A percentile compares a stretch with the other conserved stretches of the same genome.
phyloP scores from a whole-genome alignment of 305 asterid species.

The Solanum chacoense region DNA sequence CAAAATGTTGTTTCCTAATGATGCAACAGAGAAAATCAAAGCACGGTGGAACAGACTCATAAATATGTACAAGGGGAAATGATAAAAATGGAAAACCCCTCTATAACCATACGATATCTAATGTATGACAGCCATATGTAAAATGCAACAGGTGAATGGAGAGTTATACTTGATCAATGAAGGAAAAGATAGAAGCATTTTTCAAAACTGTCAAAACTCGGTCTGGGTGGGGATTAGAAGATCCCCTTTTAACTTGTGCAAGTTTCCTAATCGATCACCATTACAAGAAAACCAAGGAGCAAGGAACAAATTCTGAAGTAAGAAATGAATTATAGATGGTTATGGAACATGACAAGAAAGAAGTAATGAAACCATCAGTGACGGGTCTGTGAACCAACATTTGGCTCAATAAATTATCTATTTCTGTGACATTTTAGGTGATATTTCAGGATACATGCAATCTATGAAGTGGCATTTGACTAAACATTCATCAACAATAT shows the following conservation, averaged over 20 bases:
- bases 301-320: background rate
- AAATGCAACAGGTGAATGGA: background rate
- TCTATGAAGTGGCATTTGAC: background rate
- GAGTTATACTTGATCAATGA: background rate
- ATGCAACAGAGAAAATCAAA: background rate
- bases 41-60: background rate
- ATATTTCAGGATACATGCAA: background rate
- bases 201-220: background rate
- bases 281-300: background rate
- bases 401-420: background rate
- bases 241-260: background rate
- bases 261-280: background rate
- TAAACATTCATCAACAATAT: background rate
- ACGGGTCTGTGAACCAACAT: background rate
- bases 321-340: background rate
- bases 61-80: background rate
- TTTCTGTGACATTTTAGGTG: background rate
- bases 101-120: background rate
- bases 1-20: background rate
- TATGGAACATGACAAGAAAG: background rate
- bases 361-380: background rate
- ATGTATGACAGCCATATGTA: background rate
- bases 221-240: background rate
- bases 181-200: background rate
- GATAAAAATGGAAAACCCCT: background rate